A percentile compares a stretch with the other conserved stretches of the same genome.
Conservation (phyloP, 176 grass and related monocot genomes). For the Oryza officinalis region DNA sequence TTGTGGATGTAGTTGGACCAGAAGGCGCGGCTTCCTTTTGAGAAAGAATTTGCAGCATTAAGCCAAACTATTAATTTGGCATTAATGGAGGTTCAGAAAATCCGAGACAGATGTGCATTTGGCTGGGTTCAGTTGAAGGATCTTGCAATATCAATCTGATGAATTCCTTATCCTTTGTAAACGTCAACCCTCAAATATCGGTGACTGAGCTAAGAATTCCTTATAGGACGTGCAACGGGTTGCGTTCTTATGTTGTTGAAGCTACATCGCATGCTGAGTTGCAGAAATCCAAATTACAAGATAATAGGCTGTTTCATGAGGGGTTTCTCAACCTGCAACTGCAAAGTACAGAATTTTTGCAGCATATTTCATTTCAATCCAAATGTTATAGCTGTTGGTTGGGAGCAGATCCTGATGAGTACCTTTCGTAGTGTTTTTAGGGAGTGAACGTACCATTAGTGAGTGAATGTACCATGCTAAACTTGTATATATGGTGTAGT, state of each 20-base stretch:
- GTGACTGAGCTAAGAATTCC: not conserved
- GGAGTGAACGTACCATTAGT: not conserved
- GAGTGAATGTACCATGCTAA: not conserved
- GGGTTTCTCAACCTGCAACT: not conserved
- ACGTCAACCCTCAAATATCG: not conserved
- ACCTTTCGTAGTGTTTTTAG: not conserved
- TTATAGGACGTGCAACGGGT: not conserved
- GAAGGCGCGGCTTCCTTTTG: conserved; percentile 54
- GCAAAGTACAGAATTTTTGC: not conserved
- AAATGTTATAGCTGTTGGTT: conserved; percentile 7
- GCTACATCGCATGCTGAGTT: conserved; percentile 2
- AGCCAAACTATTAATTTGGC: conserved; percentile 55
- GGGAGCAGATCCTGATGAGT: not conserved
- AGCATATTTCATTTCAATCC: not conserved
- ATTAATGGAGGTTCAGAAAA: conserved; percentile 67
- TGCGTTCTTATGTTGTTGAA: not conserved
- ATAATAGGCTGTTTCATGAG: not conserved
- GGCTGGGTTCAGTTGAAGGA: conserved; percentile 83
- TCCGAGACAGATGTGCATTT: conserved; percentile 76
- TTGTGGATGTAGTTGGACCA: conserved; percentile 73
- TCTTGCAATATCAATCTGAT: conserved; percentile 68
- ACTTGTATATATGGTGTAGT: conserved; percentile 34
- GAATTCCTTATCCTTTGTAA: not conserved
- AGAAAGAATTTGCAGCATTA: conserved; percentile 63
- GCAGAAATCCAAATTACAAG: not conserved